Conservation (phyloP, 2,329 filamentous ascomycete genomes). For the Didymella pomorum region DNA sequence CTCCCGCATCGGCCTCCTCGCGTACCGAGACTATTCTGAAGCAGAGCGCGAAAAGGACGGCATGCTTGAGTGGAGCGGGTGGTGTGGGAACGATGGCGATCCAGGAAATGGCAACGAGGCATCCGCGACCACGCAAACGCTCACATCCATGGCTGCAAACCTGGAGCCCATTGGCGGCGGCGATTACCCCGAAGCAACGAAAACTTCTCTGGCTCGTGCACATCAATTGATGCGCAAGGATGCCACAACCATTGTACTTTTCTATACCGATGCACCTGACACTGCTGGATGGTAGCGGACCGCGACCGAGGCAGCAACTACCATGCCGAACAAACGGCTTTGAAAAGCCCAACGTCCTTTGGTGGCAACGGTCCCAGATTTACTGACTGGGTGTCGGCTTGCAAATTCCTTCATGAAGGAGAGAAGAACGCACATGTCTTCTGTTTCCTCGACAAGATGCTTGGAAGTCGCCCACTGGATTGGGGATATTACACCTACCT, state of each 20-base stretch:
- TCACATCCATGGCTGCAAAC: conserved; percentile 24
- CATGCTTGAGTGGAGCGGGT: conserved; percentile 60
- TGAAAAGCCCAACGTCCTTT: conserved; percentile 33
- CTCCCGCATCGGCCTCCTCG: conserved; percentile 59
- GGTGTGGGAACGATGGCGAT: conserved; percentile 45
- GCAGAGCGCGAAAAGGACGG: conserved; percentile 16
- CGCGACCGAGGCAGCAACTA: conserved; percentile 33
- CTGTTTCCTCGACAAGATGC: conserved; percentile 48
- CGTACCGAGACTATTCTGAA: conserved; percentile 60
- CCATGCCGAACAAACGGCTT: conserved; percentile 42
- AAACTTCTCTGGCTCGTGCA: conserved; percentile 59
- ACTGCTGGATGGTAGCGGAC: conserved; percentile 46
- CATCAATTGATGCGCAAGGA: conserved; percentile 58
- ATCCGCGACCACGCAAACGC: conserved; percentile 19
- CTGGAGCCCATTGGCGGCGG: conserved; percentile 50
- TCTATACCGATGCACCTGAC: conserved; percentile 61
- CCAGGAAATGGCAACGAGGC: not conserved
- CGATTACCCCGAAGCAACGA: conserved; percentile 59
- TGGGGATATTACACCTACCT: conserved; percentile 54
- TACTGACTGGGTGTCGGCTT: conserved; percentile 56
- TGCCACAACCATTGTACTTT: conserved; percentile 59
- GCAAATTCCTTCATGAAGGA: conserved; percentile 46
- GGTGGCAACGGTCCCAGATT: conserved; percentile 51
- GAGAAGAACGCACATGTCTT: conserved; percentile 57
- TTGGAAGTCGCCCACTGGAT: conserved; percentile 7